Conservation (phyloP, 2,329 filamentous ascomycete species). For the Colletotrichum chrysophilum region DNA sequence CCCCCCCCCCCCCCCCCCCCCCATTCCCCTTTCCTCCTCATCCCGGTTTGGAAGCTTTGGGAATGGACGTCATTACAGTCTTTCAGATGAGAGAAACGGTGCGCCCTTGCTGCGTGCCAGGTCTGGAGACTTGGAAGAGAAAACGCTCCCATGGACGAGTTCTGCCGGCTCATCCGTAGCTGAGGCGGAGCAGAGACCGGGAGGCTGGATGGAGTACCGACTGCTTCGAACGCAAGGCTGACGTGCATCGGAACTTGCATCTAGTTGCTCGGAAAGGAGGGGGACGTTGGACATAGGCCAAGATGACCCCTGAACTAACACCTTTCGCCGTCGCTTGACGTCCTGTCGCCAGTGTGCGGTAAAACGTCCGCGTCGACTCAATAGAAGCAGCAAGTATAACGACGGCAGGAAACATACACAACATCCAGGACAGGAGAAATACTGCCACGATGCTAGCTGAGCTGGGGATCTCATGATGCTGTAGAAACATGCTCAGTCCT, state of each 20-base stretch:
- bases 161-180: not conserved
- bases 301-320: not conserved
- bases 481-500: too few species aligned
- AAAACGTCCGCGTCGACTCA: too few species aligned
- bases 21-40: not conserved
- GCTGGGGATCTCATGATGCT: too few species aligned
- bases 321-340: too few species aligned
- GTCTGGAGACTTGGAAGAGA: not conserved
- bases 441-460: too few species aligned
- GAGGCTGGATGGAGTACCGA: not conserved
- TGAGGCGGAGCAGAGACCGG: not conserved
- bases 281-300: not conserved
- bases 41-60: not conserved
- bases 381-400: too few species aligned
- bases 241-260: not conserved
- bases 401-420: too few species aligned
- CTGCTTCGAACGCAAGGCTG: not conserved
- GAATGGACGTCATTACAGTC: not conserved
- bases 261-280: not conserved
- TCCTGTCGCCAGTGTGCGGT: too few species aligned
- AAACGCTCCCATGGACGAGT: not conserved
- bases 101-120: not conserved
- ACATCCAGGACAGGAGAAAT: too few species aligned
- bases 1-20: too few species aligned
- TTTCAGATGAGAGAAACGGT: not conserved